A percentile compares a stretch with the other conserved stretches of the same genome.
These are phyloP conservation scores for Hypoxylon fuscum DNA, from an alignment of 495 filamentous ascomycete genomes.

Conservation along the genomic window DNA sequence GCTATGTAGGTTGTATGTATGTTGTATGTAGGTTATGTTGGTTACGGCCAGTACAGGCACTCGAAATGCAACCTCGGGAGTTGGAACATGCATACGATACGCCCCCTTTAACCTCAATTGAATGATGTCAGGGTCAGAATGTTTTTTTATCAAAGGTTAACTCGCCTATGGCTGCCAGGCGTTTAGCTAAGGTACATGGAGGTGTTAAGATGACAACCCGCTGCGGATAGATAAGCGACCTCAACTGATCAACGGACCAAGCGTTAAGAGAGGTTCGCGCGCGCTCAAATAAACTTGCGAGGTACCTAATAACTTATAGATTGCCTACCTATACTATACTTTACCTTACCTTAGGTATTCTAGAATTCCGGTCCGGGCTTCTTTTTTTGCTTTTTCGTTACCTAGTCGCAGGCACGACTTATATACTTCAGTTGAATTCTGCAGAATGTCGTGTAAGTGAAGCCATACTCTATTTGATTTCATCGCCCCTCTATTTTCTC, in stretches of 20 bases:
- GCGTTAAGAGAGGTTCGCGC: background rate
- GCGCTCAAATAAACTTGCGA: background rate
- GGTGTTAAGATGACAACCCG: background rate
- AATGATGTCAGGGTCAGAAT: slow-evolving; percentile 20
- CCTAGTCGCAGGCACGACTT: slow-evolving; percentile 17
- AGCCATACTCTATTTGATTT: background rate
- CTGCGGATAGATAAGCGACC: slow-evolving; percentile 1
- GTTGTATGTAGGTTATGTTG: slow-evolving; percentile 14
- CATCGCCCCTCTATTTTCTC: background rate
- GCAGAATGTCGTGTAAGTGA: slow-evolving; percentile 39
- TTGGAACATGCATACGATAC: slow-evolving; percentile 11
- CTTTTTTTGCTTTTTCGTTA: background rate
- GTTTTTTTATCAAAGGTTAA: slow-evolving; percentile 3
- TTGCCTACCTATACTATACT: background rate
- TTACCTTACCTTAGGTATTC: background rate
- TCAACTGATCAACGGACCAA: background rate
- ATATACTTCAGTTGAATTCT: background rate
- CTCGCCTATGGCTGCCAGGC: slow-evolving; percentile 2
- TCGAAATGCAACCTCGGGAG: slow-evolving; percentile 20
- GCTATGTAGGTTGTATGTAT: background rate
- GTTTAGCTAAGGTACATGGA: too few species aligned
- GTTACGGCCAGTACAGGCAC: slow-evolving; percentile 25
- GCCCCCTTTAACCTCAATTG: slow-evolving; percentile 12
- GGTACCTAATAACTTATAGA: background rate
- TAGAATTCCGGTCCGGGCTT: background rate